Conservation (phyloP, 305 asterid genomes). For the Fraxinus dipetala region DNA sequence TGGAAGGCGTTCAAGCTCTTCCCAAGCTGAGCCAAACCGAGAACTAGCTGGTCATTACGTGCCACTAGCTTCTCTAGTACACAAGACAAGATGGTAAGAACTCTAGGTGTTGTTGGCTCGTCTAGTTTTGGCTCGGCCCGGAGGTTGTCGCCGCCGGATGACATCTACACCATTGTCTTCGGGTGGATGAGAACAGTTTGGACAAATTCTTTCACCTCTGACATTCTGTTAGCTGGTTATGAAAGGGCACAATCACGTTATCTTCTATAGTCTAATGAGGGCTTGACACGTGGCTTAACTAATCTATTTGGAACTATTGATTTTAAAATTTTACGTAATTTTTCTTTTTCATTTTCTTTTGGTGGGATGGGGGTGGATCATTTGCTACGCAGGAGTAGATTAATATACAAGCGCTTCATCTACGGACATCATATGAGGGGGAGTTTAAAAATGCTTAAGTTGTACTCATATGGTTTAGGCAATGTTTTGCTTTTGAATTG, state of each 20-base stretch:
- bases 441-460: background rate
- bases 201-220: slow-evolving; percentile 20
- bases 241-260: background rate
- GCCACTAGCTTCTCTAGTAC: slow-evolving; percentile 70
- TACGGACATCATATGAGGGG: background rate
- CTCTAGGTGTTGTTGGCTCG: slow-evolving; percentile 50
- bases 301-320: background rate
- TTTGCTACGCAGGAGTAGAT: background rate
- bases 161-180: slow-evolving; percentile 40
- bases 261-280: slow-evolving; percentile 2
- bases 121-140: slow-evolving; percentile 21
- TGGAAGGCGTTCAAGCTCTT: slow-evolving; percentile 58
- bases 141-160: slow-evolving; percentile 33
- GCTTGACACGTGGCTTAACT: slow-evolving; percentile 15
- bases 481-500: background rate
- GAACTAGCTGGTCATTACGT: slow-evolving; percentile 53
- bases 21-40: slow-evolving; percentile 24
- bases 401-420: background rate
- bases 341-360: background rate
- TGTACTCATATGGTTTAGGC: background rate
- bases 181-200: slow-evolving; percentile 6
- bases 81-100: slow-evolving; percentile 54
- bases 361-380: background rate
- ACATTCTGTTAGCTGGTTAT: background rate
- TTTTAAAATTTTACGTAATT: background rate